Percentiles rank a stretch among this genome's conserved stretches.
Evolutionary conservation across 805 yeast species (phyloP).

Genomic region (Pichia nakasei): DNA sequence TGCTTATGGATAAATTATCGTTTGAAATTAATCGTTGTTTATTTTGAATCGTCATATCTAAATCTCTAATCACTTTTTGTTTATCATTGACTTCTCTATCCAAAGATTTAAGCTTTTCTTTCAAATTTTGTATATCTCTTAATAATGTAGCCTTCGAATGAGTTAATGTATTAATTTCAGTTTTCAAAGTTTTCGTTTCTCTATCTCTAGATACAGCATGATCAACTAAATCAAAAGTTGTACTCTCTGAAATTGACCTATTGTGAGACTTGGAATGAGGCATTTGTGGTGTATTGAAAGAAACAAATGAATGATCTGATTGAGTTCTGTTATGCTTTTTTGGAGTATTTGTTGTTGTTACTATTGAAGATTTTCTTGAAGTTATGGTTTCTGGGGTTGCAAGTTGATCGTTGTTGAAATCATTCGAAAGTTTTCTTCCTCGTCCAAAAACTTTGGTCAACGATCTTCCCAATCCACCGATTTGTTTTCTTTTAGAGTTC

Average conservation of each 20-base stretch:
- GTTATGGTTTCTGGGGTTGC: slow-evolving; percentile 7
- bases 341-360: slow-evolving; percentile 2
- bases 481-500: slow-evolving; percentile 8
- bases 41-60: slow-evolving; percentile 8
- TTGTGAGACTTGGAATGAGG: slow-evolving; percentile 32
- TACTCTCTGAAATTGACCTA: slow-evolving; percentile 39
- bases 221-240: slow-evolving; percentile 17
- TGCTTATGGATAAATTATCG: neutral
- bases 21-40: slow-evolving; percentile 3
- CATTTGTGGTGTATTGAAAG: slow-evolving; percentile 38
- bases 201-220: slow-evolving; percentile 29
- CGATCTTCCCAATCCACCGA: slow-evolving; percentile 16
- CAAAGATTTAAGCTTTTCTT: slow-evolving; percentile 37
- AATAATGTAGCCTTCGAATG: slow-evolving; percentile 34
- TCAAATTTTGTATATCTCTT: slow-evolving; percentile 46
- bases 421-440: slow-evolving; percentile 23
- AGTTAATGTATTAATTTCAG: slow-evolving; percentile 33
- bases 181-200: slow-evolving; percentile 29
- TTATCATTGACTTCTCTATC: slow-evolving; percentile 33
- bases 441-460: slow-evolving; percentile 21
- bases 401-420: slow-evolving; percentile 3
- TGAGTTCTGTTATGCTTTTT: slow-evolving; percentile 16
- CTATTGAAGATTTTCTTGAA: neutral
- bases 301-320: slow-evolving; percentile 26
- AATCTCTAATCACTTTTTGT: slow-evolving; percentile 10